Percentiles rank a stretch among this genome's conserved stretches.
These are phyloP conservation scores for Cinnamomum micranthum DNA, from an alignment of 164 flowering plant species.

Conservation along the genomic window DNA sequence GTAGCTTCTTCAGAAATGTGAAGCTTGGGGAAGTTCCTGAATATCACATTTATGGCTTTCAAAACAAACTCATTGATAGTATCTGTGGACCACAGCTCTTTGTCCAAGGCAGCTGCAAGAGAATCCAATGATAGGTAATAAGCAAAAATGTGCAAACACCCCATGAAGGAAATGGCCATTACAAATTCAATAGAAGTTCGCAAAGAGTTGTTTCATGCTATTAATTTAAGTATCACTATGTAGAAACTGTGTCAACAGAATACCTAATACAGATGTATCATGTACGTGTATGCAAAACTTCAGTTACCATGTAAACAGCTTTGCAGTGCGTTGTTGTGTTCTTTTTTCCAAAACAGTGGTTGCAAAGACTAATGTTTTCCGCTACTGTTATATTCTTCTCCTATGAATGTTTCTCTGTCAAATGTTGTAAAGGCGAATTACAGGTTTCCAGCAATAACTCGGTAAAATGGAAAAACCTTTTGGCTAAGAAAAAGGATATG, in stretches of 20 bases:
- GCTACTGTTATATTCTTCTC: too few relatives aligned
- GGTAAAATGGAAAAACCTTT: too few relatives aligned
- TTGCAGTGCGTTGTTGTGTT: too few relatives aligned
- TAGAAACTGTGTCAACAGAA: not conserved
- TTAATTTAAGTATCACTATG: too few relatives aligned
- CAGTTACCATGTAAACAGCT: too few relatives aligned
- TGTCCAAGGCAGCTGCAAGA: slow-evolving; percentile 79
- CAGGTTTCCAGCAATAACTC: too few relatives aligned
- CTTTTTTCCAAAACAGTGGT: too few relatives aligned
- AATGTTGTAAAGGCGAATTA: too few relatives aligned
- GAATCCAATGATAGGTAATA: not conserved
- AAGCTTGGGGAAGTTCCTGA: slow-evolving; percentile 75
- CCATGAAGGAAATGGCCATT: not conserved
- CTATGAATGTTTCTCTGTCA: too few relatives aligned
- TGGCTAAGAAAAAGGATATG: too few relatives aligned
- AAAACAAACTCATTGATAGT: slow-evolving; percentile 72
- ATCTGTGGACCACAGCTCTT: slow-evolving; percentile 66
- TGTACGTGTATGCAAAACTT: too few relatives aligned
- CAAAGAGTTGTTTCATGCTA: not conserved
- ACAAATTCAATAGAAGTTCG: not conserved
- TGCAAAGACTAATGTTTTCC: too few relatives aligned
- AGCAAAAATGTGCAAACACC: not conserved
- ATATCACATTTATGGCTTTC: slow-evolving; percentile 65
- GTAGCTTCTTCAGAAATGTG: slow-evolving; percentile 83
- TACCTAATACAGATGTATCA: not conserved